Evolutionary conservation across 805 yeast genomes (phyloP), one percentile per base, ranked within the genome.

Genomic region (Barnettozyma sucrosica): DNA sequence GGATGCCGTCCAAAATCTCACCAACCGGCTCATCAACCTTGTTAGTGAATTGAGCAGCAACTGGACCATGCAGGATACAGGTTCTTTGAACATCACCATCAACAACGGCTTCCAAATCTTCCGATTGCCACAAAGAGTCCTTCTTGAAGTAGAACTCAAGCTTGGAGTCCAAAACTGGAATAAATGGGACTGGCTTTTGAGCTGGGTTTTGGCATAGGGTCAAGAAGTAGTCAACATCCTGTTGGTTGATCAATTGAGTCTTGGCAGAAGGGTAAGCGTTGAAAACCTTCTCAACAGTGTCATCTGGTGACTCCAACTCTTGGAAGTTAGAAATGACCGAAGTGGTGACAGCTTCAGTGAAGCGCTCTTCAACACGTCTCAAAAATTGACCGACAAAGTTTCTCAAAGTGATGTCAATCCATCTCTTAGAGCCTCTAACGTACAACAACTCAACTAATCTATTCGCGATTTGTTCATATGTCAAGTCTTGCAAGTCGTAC

Each of bases 61-160:
- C 98, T 45, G 99, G 99, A 59, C 99, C 98, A 62, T 89, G 97
- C 62, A 93, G 78, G 57, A 93, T 89, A 85, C 99, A 95, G n/a
- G 97, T 92, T 77, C 99, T 85, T 70, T 90, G 90, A 53, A 93
- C 98, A 66, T 93, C 99, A 62, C 85, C 89, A 57, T 78, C 98
- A 55, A 88, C 90, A 64, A 93, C 98, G 51, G 97, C 87, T 66
- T 89, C 97, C 65, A 93, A 79, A 66, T 88, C 92, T 75, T 93
- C 98, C 21, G 96, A 86, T 77, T 93, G 99, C 99, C 99, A 93
- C 67, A 93, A 77, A 26, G 98, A 92, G 70, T 93, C 99, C 75
- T 93, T 93, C 81, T 93, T 93, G 81, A 93, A 93, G 79, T 86
- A 93, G 64, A 84, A 82, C 69, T 93, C 97, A 62, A 93, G 89